Conservation (phyloP, 140 eudicot species). For the Anethum foeniculum region DNA sequence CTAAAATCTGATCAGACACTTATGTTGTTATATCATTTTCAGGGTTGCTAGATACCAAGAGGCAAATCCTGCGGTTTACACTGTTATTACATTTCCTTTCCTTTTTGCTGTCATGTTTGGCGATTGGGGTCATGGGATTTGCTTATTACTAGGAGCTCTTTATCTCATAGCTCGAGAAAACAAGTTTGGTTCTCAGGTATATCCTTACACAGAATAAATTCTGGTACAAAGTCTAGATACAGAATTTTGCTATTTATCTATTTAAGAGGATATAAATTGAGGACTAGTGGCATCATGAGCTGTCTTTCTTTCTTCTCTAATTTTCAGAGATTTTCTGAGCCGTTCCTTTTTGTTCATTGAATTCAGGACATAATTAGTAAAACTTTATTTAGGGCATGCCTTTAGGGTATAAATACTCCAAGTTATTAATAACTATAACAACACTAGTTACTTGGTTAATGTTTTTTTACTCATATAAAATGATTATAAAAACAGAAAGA, state of each 20-base stretch:
- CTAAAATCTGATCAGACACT: slow-evolving; percentile 16
- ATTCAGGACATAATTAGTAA: not conserved
- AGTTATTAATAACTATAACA: no score
- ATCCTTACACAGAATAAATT: not conserved
- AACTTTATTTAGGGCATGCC: no score
- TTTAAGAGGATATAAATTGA: not conserved
- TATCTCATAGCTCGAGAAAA: slow-evolving; percentile 78
- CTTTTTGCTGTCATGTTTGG: slow-evolving; percentile 99
- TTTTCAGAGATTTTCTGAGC: not conserved
- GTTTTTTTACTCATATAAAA: not conserved
- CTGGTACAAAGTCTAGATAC: slow-evolving; percentile 2
- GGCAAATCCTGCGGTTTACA: slow-evolving; percentile 96
- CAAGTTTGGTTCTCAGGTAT: slow-evolving; percentile 82
- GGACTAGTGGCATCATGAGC: not conserved
- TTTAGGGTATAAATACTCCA: no score
- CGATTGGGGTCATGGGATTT: slow-evolving; percentile 99
- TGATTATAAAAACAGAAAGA: not conserved
- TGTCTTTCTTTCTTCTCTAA: not conserved
- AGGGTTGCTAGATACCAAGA: slow-evolving; percentile 98
- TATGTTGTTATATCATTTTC: slow-evolving; percentile 22
- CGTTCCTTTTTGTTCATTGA: not conserved
- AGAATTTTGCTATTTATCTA: not conserved
- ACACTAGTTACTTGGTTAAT: not conserved
- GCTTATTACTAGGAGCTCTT: slow-evolving; percentile 82
- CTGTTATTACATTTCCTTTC: slow-evolving; percentile 91